phyloP scores from a whole-genome alignment of 192 early-diverging fungal species.

The Dispira simplex region DNA sequence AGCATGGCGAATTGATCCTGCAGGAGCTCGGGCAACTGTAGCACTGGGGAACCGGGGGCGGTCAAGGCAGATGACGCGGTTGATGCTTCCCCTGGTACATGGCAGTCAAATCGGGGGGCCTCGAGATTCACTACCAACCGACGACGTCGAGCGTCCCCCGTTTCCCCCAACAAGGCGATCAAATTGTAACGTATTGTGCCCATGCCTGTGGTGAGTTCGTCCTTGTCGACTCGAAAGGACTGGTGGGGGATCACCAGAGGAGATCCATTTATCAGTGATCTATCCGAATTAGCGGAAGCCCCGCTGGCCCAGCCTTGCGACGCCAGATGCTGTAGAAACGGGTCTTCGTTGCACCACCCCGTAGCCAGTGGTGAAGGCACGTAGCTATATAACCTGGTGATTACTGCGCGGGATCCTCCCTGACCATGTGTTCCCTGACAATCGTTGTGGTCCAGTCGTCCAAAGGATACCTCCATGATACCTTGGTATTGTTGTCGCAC shows the following conservation, averaged over 20 bases:
- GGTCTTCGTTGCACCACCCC: too few relatives aligned
- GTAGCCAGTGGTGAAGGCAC: neutral
- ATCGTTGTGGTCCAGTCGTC: too few relatives aligned
- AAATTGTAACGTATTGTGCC: conserved; percentile 57
- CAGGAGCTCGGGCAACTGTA: neutral
- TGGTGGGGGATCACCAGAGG: too few relatives aligned
- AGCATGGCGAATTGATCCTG: conserved; percentile 17
- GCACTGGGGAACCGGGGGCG: too few relatives aligned
- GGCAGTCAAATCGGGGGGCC: conserved; percentile 39
- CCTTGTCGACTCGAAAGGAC: conserved; percentile 62
- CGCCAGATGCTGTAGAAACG: neutral
- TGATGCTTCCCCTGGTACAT: neutral
- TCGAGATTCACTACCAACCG: conserved; percentile 67
- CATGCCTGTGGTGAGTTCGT: conserved; percentile 59
- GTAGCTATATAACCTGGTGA: neutral
- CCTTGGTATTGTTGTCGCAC: conserved; percentile 43
- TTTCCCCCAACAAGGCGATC: conserved; percentile 43
- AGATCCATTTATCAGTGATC: conserved; percentile 3
- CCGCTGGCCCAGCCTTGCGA: neutral
- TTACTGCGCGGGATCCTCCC: neutral
- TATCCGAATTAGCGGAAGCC: neutral
- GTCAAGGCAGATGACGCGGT: neutral
- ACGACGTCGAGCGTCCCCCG: conserved; percentile 35
- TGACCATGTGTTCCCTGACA: neutral
- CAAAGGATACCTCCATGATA: conserved; percentile 11